Evolutionary conservation across 2,329 filamentous ascomycete genomes (phyloP), one percentile per base, ranked within the genome.

Genomic region (Aspergillus pseudotamarii): DNA sequence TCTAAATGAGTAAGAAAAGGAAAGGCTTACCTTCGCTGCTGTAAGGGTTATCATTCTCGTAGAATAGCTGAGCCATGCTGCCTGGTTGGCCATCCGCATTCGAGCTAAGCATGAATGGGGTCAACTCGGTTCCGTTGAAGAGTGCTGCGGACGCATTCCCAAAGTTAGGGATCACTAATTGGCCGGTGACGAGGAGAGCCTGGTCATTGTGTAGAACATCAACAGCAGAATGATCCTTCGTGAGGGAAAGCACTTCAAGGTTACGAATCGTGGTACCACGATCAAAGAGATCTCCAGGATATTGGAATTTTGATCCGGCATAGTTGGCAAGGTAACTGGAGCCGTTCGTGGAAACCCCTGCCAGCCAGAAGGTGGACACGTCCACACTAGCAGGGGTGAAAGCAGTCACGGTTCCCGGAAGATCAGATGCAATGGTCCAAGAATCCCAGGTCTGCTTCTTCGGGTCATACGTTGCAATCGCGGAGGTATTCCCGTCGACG

Each of bases 61-160:
- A 91, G 76, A 99, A 96, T 65, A 98, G 84, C 68, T 87, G 88
- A 38, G 91, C 89, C 72, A 99, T 86, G 71, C 88, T 94, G 56
- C 94, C 93, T 12, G 87, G 82, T 14, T 84, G 83, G 63, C 88
- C 88, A 71, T 88, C 84, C 14, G 84, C 79, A 63, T 85, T 90
- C 53, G 88, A 90, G 2, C 94, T 91, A 48, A 99, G 85, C 46
- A 93, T 86, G 76, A 94, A 97, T 0, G 95, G 94, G 58, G 84
- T 83, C 74, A 94, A 88, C 3, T 83, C 81, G 12, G 89, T 92
- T 71, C 95, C 95, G 73, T 98, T 92, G 81, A 91, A 99, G 32
- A 97, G 82, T 9, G 89, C 94, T 10, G 92, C 93, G 16, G 94
- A 96, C 6, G 91, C 92, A 62, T 89, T 89, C 63, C 94, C 94